Conservation (phyloP, 495 filamentous ascomycete genomes). For the Penicillium soppii region DNA sequence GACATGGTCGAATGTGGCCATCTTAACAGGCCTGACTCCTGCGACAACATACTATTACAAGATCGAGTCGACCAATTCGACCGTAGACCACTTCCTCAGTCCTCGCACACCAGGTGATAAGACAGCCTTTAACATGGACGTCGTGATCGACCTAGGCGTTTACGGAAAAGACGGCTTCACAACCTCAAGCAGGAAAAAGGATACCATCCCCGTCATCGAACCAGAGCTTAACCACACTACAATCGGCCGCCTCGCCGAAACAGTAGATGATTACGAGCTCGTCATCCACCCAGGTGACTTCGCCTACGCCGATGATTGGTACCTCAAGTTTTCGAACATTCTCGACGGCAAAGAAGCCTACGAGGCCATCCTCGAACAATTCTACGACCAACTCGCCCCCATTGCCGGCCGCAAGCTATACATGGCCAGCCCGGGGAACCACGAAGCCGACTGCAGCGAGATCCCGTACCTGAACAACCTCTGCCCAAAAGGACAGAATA, state of each 20-base stretch:
- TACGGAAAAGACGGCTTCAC: slow-evolving; percentile 59
- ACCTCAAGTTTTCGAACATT: slow-evolving; percentile 37
- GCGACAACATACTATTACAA: slow-evolving; percentile 55
- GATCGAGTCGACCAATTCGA: slow-evolving; percentile 57
- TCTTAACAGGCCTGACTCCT: slow-evolving; percentile 39
- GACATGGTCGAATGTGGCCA: slow-evolving; percentile 52
- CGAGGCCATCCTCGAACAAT: slow-evolving; percentile 54
- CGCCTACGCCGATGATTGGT: slow-evolving; percentile 56
- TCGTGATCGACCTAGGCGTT: slow-evolving; percentile 56
- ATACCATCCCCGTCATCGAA: slow-evolving; percentile 49
- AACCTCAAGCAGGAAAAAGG: slow-evolving; percentile 47
- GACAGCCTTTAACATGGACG: slow-evolving; percentile 45
- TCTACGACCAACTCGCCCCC: slow-evolving; percentile 50
- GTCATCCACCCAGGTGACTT: slow-evolving; percentile 59
- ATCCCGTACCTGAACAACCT: slow-evolving; percentile 41
- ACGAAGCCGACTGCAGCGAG: slow-evolving; percentile 53
- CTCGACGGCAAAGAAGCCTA: slow-evolving; percentile 44
- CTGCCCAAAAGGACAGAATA: slow-evolving; percentile 57
- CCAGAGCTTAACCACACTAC: slow-evolving; percentile 63
- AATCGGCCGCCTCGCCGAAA: slow-evolving; percentile 54
- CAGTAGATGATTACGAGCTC: slow-evolving; percentile 58
- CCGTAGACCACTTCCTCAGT: slow-evolving; percentile 53
- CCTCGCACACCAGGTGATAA: slow-evolving; percentile 49
- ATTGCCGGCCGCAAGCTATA: slow-evolving; percentile 48
- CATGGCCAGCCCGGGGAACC: slow-evolving; percentile 57